A percentile compares a stretch with the other conserved stretches of the same genome.
Evolutionary conservation across 1,284 basidiomycete genomes (phyloP).

Genomic region (Ustilago sp.): DNA sequence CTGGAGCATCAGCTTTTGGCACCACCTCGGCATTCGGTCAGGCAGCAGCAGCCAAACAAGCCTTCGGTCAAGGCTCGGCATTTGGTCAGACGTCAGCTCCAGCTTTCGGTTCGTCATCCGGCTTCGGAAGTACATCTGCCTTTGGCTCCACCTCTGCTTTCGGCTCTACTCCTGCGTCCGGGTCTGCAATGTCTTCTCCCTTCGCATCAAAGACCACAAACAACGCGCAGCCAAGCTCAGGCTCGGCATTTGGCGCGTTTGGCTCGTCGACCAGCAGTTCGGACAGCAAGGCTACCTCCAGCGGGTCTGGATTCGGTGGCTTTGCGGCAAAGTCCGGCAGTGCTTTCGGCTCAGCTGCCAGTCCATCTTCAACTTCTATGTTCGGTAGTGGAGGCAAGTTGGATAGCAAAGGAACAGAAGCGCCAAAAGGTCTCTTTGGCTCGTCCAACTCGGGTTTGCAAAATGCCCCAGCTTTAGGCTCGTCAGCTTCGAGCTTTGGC

Average conservation of each 20-base stretch:
- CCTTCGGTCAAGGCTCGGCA: constrained; percentile 51
- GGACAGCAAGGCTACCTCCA: constrained; percentile 8
- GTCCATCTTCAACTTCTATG: constrained; percentile 21
- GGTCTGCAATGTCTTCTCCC: constrained; percentile 26
- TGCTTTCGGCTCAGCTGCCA: constrained; percentile 24
- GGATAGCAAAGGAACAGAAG: constrained; percentile 16
- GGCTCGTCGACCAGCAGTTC: background rate
- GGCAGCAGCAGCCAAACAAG: constrained; percentile 37
- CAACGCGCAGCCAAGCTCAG: constrained; percentile 24
- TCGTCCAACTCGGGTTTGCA: constrained; percentile 5
- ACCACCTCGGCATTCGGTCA: constrained; percentile 69
- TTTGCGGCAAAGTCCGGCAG: constrained; percentile 39
- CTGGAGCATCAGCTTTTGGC: constrained; percentile 60
- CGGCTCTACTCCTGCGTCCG: constrained; percentile 51
- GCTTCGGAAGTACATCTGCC: constrained; percentile 68
- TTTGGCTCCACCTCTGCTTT: constrained; percentile 56
- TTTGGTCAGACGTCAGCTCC: constrained; percentile 54
- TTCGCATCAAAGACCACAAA: constrained; percentile 25
- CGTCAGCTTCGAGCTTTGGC: constrained; percentile 28
- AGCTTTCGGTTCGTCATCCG: constrained; percentile 53
- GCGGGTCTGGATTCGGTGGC: constrained; percentile 37
- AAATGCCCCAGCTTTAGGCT: constrained; percentile 29
- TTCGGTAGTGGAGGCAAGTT: constrained; percentile 47
- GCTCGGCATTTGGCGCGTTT: constrained; percentile 27
- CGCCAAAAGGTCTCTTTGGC: constrained; percentile 26